These are phyloP conservation scores for Aspergillus awamori DNA, from an alignment of 2,329 filamentous ascomycete genomes.

Conservation along the genomic window DNA sequence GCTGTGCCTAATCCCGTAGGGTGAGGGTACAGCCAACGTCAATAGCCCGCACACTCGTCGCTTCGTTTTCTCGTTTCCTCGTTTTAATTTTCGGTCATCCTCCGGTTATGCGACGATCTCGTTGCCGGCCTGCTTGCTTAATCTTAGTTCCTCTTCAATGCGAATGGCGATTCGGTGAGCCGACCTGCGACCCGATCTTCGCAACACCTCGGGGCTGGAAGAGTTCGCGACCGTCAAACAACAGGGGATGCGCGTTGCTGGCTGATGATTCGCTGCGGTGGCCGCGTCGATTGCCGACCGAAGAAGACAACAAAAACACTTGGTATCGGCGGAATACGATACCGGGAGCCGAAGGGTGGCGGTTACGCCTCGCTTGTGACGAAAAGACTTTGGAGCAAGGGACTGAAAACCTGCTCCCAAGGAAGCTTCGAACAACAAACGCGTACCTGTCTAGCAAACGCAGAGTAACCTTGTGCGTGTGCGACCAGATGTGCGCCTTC, in stretches of 20 bases:
- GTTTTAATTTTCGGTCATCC: conserved; percentile 33
- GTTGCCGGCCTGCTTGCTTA: background rate
- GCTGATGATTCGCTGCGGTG: conserved; percentile 8
- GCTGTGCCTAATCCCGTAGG: conserved; percentile 13
- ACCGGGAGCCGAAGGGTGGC: background rate
- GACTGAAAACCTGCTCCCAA: conserved; percentile 15
- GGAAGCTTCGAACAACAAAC: conserved; percentile 22
- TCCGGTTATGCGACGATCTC: conserved; percentile 25
- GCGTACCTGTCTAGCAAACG: conserved; percentile 22
- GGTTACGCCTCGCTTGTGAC: conserved; percentile 7
- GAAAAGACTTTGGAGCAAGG: conserved; percentile 3
- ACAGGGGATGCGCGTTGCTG: conserved; percentile 10
- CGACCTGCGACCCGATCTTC: conserved; percentile 36
- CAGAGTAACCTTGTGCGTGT: conserved; percentile 22
- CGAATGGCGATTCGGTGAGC: conserved; percentile 23
- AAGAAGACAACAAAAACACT: conserved; percentile 6
- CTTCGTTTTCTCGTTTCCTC: conserved; percentile 25
- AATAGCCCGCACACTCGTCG: conserved; percentile 27
- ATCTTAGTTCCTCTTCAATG: conserved; percentile 8
- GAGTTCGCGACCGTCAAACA: conserved; percentile 7
- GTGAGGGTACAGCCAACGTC: conserved; percentile 29
- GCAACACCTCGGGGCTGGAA: conserved; percentile 4
- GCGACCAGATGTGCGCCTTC: conserved; percentile 20
- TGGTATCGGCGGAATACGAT: background rate
- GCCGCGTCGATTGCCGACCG: conserved; percentile 14